phyloP scores from a whole-genome alignment of 371 early-diverging fungal genomes.

The Syncephalis fuscata region DNA sequence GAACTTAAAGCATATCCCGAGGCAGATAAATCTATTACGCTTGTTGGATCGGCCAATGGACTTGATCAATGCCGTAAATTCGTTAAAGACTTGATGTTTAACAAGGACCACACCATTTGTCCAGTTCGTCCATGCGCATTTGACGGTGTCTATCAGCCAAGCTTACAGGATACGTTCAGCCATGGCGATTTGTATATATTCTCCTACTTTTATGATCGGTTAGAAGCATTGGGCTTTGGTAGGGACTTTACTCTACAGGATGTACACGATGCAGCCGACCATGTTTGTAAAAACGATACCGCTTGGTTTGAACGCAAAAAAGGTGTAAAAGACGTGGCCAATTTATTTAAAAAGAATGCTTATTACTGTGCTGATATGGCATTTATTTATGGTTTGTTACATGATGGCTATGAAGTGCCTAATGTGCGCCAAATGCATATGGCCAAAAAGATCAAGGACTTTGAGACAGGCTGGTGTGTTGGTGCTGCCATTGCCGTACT shows the following conservation, averaged over 20 bases:
- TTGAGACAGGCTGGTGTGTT: slow-evolving; percentile 93
- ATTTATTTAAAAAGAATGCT: slow-evolving; percentile 27
- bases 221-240: slow-evolving; percentile 49
- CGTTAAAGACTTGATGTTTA: slow-evolving; percentile 35
- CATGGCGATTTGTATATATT: slow-evolving; percentile 77
- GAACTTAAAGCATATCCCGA: not conserved
- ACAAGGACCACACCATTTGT: slow-evolving; percentile 28
- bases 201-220: slow-evolving; percentile 87
- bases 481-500: slow-evolving; percentile 78
- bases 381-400: slow-evolving; percentile 65
- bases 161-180: slow-evolving; percentile 43
- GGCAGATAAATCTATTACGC: slow-evolving; percentile 8
- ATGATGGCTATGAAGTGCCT: slow-evolving; percentile 66
- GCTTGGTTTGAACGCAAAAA: slow-evolving; percentile 15
- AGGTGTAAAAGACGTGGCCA: slow-evolving; percentile 10
- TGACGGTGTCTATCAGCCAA: slow-evolving; percentile 83
- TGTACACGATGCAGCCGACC: slow-evolving; percentile 37
- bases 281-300: slow-evolving; percentile 42
- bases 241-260: slow-evolving; percentile 43
- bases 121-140: slow-evolving; percentile 58
- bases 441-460: slow-evolving; percentile 77
- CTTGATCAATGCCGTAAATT: slow-evolving; percentile 30
- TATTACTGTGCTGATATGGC: slow-evolving; percentile 78
- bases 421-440: slow-evolving; percentile 50
- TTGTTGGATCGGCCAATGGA: slow-evolving; percentile 35